These are phyloP conservation scores for Zygoascus hellenicus DNA, from an alignment of 1,139 yeast species.

Conservation along the genomic window DNA sequence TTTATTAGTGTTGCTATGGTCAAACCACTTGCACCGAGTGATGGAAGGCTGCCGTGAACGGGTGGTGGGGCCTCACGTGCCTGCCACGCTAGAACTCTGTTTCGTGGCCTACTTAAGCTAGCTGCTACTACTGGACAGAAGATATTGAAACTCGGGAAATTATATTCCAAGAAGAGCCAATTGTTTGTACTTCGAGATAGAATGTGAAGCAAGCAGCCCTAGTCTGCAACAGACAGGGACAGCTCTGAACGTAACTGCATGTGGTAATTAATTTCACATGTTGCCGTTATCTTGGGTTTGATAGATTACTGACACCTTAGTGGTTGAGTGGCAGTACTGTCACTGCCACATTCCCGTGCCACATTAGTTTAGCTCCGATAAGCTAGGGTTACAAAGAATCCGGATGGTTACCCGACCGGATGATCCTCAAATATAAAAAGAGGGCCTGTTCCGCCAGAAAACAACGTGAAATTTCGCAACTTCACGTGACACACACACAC, in stretches of 20 bases:
- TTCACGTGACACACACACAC: conserved; percentile 6
- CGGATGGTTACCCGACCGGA: conserved; percentile 1
- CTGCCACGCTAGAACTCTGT: too few species aligned
- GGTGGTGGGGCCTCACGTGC: too few species aligned
- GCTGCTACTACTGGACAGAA: too few species aligned
- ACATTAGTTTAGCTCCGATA: background rate
- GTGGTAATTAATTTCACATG: too few species aligned
- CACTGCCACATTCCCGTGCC: background rate
- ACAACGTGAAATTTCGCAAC: conserved; percentile 5
- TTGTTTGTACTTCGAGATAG: too few species aligned
- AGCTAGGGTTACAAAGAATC: background rate
- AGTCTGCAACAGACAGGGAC: too few species aligned
- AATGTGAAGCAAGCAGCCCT: too few species aligned
- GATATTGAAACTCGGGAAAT: too few species aligned
- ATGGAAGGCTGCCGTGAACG: background rate
- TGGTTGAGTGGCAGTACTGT: background rate
- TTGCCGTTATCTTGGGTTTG: background rate
- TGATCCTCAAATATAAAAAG: background rate
- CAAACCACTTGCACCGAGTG: background rate
- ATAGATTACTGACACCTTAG: background rate
- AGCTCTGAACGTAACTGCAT: too few species aligned
- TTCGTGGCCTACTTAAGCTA: too few species aligned
- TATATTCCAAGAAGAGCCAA: too few species aligned
- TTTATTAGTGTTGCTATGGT: background rate
- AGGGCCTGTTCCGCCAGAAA: background rate